These are phyloP conservation scores for Botryotinia convoluta DNA, from an alignment of 2,329 filamentous ascomycete genomes.

Conservation along the genomic window DNA sequence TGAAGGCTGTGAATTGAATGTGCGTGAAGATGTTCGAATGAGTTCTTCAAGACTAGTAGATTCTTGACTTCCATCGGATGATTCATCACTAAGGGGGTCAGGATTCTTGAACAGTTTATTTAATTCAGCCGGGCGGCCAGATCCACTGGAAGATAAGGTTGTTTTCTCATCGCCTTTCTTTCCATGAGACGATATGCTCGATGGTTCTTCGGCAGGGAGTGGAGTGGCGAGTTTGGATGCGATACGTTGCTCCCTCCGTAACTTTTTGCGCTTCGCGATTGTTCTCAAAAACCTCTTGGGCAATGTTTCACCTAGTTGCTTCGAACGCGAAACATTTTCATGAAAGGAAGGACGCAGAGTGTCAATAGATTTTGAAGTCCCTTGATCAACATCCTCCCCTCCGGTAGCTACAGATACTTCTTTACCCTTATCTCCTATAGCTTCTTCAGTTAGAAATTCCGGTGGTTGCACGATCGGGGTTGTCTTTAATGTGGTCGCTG, in stretches of 20 bases:
- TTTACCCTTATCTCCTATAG: not conserved
- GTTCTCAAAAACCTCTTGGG: not conserved
- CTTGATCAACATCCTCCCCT: not conserved
- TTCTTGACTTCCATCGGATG: not conserved
- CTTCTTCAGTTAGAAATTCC: not conserved
- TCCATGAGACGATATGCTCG: not conserved
- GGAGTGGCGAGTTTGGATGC: not conserved
- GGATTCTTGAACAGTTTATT: not conserved
- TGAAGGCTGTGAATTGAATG: not conserved
- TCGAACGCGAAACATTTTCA: not conserved
- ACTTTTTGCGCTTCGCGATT: not conserved
- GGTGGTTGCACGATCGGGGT: not conserved
- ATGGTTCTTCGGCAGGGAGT: not conserved
- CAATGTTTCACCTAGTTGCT: not conserved
- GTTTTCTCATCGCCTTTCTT: not conserved
- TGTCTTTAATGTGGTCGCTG: not conserved
- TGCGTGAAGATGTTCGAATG: not conserved
- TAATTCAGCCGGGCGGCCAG: not conserved
- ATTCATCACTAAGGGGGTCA: not conserved
- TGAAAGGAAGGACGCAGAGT: too few relatives aligned
- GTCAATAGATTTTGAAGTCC: not conserved
- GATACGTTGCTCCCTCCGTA: not conserved
- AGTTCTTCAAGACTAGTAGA: conserved; percentile 6
- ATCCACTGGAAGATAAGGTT: not conserved
- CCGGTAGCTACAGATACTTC: not conserved